Percentiles rank a stretch among this genome's conserved stretches.
Conservation (phyloP, 805 yeast species). For the Teunomyces funiuensis region DNA sequence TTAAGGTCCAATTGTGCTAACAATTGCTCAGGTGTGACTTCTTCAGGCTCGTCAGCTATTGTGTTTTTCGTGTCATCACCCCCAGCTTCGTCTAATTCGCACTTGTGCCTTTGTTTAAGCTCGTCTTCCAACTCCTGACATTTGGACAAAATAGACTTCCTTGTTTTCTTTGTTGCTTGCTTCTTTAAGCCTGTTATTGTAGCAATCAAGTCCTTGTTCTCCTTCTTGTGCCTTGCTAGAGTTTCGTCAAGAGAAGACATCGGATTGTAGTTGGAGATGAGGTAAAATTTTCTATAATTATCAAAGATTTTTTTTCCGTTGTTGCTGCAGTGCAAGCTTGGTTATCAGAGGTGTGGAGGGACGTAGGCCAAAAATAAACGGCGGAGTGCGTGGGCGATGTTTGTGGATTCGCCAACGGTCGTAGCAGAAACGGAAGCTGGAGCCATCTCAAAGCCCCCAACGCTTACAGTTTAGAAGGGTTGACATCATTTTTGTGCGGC, state of each 20-base stretch:
- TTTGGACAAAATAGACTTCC: slow-evolving; percentile 61
- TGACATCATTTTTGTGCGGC: no score
- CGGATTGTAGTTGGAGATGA: slow-evolving; percentile 1
- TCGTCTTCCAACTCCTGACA: slow-evolving; percentile 60
- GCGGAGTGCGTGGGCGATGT: no score
- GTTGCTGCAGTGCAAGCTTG: slow-evolving; percentile 3
- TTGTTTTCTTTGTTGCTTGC: slow-evolving; percentile 77
- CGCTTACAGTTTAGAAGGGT: no score
- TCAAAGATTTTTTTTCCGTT: neutral
- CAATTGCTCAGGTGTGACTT: slow-evolving; percentile 64
- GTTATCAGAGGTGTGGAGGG: slow-evolving; percentile 2
- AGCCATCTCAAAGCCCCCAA: no score
- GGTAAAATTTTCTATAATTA: neutral
- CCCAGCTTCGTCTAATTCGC: slow-evolving; percentile 40
- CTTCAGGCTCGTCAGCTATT: slow-evolving; percentile 36
- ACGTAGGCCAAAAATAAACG: neutral
- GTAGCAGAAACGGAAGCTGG: no score
- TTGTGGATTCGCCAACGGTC: no score
- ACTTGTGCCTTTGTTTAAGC: slow-evolving; percentile 52
- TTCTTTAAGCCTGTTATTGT: slow-evolving; percentile 74
- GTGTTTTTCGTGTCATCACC: neutral
- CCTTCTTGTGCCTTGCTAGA: slow-evolving; percentile 64
- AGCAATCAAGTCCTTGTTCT: slow-evolving; percentile 63
- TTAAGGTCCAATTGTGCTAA: slow-evolving; percentile 56
- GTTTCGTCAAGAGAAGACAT: slow-evolving; percentile 41